phyloP scores from a whole-genome alignment of 2,329 filamentous ascomycete genomes.

The Aspergillus sergii region DNA sequence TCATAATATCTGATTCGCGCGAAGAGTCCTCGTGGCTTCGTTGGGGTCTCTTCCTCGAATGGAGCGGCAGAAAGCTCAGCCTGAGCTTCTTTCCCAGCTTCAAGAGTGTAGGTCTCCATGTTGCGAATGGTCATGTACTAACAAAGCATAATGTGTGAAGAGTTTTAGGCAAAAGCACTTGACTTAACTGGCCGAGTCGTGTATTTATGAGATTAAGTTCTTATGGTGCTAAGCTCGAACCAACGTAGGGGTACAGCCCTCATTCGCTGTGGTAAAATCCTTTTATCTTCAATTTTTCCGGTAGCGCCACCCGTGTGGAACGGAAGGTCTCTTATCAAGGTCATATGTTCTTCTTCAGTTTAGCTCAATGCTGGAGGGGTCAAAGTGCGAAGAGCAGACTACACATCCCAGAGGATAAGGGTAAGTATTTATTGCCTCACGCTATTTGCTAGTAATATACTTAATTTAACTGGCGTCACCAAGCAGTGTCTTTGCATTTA shows the following conservation, averaged over 20 bases:
- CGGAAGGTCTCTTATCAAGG: constrained; percentile 3
- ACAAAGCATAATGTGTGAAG: not conserved
- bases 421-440: not conserved
- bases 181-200: not conserved
- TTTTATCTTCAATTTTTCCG: constrained; percentile 2
- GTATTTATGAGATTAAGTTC: not conserved
- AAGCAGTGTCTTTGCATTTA: not conserved
- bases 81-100: constrained; percentile 17
- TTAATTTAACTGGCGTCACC: not conserved
- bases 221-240: not conserved
- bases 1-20: constrained; percentile 44
- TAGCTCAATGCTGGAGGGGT: not conserved
- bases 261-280: constrained; percentile 1
- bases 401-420: not conserved
- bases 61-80: constrained; percentile 15
- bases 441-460: not conserved
- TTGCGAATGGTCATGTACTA: not conserved
- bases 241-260: constrained; percentile 1
- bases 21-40: constrained; percentile 20
- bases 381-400: not conserved
- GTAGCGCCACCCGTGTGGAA: constrained; percentile 3
- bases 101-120: constrained; percentile 13
- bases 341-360: constrained; percentile 4
- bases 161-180: not conserved
- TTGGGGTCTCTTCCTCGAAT: constrained; percentile 16